These are phyloP conservation scores for Mucor piriformis DNA, from an alignment of 371 early-diverging fungal genomes.

Conservation along the genomic window DNA sequence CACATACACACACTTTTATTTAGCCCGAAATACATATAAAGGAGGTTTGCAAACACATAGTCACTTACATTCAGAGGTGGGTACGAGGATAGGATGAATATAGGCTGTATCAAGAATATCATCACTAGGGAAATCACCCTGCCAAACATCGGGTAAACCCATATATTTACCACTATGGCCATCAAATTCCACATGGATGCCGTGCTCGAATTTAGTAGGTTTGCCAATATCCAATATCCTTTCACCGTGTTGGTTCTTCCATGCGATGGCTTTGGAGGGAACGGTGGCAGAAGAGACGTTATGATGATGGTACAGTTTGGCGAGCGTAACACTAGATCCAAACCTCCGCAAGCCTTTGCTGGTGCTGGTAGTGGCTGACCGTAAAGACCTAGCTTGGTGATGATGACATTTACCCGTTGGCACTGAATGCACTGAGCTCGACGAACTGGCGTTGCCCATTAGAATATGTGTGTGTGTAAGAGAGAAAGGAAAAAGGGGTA, in stretches of 20 bases:
- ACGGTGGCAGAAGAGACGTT: slow-evolving; percentile 20
- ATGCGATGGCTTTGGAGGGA: slow-evolving; percentile 21
- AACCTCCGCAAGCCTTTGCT: slow-evolving; percentile 8
- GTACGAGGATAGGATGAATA: slow-evolving; percentile 59
- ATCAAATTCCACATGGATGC: slow-evolving; percentile 62
- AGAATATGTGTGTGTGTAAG: not conserved
- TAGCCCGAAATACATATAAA: too few relatives aligned
- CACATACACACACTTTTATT: not conserved
- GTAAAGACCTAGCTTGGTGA: not conserved
- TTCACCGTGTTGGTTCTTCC: slow-evolving; percentile 31
- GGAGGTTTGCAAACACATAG: too few relatives aligned
- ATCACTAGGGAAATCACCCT: slow-evolving; percentile 53
- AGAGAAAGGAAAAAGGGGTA: not conserved
- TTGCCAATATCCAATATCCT: slow-evolving; percentile 55
- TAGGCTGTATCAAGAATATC: slow-evolving; percentile 56
- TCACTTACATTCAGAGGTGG: slow-evolving; percentile 17
- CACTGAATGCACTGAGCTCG: slow-evolving; percentile 22
- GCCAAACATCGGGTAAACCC: slow-evolving; percentile 64
- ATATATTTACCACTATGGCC: slow-evolving; percentile 53
- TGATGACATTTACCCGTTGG: slow-evolving; percentile 12
- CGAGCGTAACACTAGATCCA: slow-evolving; percentile 25
- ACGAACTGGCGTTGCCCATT: slow-evolving; percentile 23
- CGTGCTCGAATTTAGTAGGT: slow-evolving; percentile 60
- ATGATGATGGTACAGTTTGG: slow-evolving; percentile 19
- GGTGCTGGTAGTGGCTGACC: not conserved